A percentile compares a stretch with the other conserved stretches of the same genome.
Evolutionary conservation across 495 filamentous ascomycete genomes (phyloP).

Genomic region (Penicillium verhagenii): DNA sequence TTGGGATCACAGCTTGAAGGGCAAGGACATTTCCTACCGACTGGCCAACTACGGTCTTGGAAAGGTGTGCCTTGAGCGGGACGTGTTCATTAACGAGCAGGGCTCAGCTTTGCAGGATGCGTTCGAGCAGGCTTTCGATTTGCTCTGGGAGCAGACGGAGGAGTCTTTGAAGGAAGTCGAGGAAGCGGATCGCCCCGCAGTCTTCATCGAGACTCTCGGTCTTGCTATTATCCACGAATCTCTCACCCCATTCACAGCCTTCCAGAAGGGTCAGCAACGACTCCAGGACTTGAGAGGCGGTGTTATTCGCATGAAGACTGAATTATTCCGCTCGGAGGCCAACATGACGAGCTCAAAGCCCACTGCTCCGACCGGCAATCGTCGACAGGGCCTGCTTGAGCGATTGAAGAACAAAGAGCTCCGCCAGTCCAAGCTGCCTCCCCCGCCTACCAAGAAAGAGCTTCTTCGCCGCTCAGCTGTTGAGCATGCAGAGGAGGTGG

Average conservation of each 20-base stretch:
- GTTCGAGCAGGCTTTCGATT: constrained; percentile 38
- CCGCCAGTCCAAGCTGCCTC: constrained; percentile 43
- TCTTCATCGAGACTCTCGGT: constrained; percentile 35
- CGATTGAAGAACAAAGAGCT: constrained; percentile 47
- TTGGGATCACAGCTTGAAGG: constrained; percentile 31
- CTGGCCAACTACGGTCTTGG: constrained; percentile 47
- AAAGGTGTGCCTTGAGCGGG: constrained; percentile 35
- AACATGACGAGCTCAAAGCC: constrained; percentile 19
- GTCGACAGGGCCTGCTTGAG: constrained; percentile 41
- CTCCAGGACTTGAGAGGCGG: constrained; percentile 46
- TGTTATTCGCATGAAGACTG: constrained; percentile 41
- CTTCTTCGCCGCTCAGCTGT: constrained; percentile 38
- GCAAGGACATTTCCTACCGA: constrained; percentile 27
- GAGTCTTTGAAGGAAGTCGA: constrained; percentile 26
- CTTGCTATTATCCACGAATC: constrained; percentile 40
- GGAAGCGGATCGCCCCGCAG: constrained; percentile 22
- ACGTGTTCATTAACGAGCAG: constrained; percentile 26
- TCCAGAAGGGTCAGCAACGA: constrained; percentile 47
- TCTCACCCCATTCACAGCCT: constrained; percentile 40
- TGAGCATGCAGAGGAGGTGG: constrained; percentile 44
- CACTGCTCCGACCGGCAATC: constrained; percentile 31
- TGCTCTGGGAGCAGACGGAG: constrained; percentile 39
- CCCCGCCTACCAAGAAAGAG: constrained; percentile 43
- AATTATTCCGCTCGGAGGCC: constrained; percentile 28
- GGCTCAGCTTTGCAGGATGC: constrained; percentile 30